Conservation (phyloP, 805 yeast species). For the Yarrowia sp. region DNA sequence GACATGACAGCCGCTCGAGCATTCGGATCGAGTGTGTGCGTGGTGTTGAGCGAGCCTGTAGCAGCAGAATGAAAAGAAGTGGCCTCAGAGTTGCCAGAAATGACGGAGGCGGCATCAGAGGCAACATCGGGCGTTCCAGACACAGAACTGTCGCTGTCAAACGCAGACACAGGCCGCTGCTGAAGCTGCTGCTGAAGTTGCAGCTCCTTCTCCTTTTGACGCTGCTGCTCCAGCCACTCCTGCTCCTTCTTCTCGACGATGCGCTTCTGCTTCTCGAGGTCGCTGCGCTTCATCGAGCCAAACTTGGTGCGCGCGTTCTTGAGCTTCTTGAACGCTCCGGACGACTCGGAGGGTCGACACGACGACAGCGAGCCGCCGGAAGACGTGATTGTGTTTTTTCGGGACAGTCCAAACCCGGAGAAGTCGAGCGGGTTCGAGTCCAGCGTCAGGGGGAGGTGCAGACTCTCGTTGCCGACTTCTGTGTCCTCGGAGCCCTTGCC, state of each 20-base stretch:
- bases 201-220: not conserved
- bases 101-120: not conserved
- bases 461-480: not conserved
- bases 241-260: not conserved
- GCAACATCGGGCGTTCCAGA: not conserved
- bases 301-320: conserved; percentile 13
- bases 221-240: not conserved
- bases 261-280: conserved; percentile 2
- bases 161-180: not conserved
- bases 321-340: conserved; percentile 21
- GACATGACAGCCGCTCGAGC: not conserved
- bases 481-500: too few relatives aligned
- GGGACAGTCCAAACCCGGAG: not conserved
- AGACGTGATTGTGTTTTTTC: conserved; percentile 24
- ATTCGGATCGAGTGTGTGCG: conserved; percentile 9
- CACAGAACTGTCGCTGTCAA: not conserved
- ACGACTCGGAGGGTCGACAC: conserved; percentile 16
- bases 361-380: not conserved
- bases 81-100: not conserved
- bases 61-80: not conserved
- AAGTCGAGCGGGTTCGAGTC: conserved; percentile 5
- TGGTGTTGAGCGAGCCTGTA: not conserved
- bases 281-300: conserved; percentile 8
- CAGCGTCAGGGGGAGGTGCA: not conserved
- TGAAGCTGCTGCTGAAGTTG: not conserved